Percentiles rank a stretch among this genome's conserved stretches.
These are phyloP conservation scores for Aspergillus sp. DNA, from an alignment of 2,329 filamentous ascomycete species.

Conservation along the genomic window DNA sequence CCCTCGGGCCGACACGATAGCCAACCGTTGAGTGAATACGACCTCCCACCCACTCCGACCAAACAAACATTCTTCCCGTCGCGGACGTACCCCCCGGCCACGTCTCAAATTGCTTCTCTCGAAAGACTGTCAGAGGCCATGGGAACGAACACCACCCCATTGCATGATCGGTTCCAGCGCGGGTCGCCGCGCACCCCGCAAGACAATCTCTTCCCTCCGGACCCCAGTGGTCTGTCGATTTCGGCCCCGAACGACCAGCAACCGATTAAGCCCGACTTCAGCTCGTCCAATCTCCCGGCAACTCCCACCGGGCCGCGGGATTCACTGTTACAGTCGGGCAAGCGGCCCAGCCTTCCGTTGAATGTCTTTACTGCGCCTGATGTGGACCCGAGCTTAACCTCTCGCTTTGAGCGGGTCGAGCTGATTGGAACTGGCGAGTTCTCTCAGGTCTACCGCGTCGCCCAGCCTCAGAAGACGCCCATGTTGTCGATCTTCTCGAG, in stretches of 20 bases:
- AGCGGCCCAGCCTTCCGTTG: slow-evolving; percentile 65
- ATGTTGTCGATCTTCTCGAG: slow-evolving; percentile 43
- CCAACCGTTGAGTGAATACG: slow-evolving; percentile 61
- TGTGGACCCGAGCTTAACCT: slow-evolving; percentile 69
- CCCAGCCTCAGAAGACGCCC: slow-evolving; percentile 38
- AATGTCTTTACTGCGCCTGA: slow-evolving; percentile 69
- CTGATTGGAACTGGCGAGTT: slow-evolving; percentile 86
- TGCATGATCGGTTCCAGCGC: slow-evolving; percentile 54
- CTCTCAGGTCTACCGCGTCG: slow-evolving; percentile 84
- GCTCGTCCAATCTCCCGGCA: slow-evolving; percentile 60
- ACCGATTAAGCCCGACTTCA: slow-evolving; percentile 38
- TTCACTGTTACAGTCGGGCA: slow-evolving; percentile 55
- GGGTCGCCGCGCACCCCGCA: slow-evolving; percentile 73
- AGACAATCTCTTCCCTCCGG: slow-evolving; percentile 70
- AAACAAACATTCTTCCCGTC: slow-evolving; percentile 54
- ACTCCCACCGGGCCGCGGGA: slow-evolving; percentile 73
- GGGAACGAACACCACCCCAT: slow-evolving; percentile 52
- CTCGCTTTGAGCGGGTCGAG: slow-evolving; percentile 77
- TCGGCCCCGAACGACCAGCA: slow-evolving; percentile 57
- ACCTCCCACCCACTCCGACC: slow-evolving; percentile 90
- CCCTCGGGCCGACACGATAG: slow-evolving; percentile 55
- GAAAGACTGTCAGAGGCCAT: slow-evolving; percentile 32
- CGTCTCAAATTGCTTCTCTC: slow-evolving; percentile 32
- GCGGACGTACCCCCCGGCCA: slow-evolving; percentile 32
- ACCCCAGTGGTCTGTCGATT: slow-evolving; percentile 80